Conservation (phyloP, 1,139 yeast species). For the Candida glucosophila region DNA sequence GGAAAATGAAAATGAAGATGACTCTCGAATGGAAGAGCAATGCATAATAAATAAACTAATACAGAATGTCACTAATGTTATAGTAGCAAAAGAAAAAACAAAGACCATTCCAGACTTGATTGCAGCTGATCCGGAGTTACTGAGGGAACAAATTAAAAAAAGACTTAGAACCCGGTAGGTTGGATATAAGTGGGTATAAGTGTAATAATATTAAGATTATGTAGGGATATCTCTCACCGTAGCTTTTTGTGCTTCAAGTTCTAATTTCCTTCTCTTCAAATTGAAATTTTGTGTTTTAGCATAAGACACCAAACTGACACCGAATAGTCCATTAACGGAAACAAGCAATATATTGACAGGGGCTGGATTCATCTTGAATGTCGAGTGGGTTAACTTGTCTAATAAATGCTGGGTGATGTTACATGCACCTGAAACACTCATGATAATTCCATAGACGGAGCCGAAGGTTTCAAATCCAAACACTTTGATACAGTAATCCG, state of each 20-base stretch:
- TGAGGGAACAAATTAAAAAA: slow-evolving; percentile 13
- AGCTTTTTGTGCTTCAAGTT: slow-evolving; percentile 57
- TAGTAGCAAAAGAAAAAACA: too few species aligned
- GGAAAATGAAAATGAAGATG: too few species aligned
- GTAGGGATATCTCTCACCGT: slow-evolving; percentile 40
- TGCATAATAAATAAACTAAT: too few species aligned
- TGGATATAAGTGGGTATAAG: too few species aligned
- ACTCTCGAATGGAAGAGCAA: too few species aligned
- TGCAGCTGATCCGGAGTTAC: slow-evolving; percentile 25
- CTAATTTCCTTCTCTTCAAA: slow-evolving; percentile 45
- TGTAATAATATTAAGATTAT: too few species aligned
- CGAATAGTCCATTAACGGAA: slow-evolving; percentile 19
- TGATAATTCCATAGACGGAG: slow-evolving; percentile 37
- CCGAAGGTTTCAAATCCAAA: slow-evolving; percentile 44
- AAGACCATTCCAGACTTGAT: slow-evolving; percentile 21
- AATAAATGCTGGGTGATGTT: slow-evolving; percentile 30
- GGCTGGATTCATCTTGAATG: slow-evolving; percentile 33
- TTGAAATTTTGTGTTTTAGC: slow-evolving; percentile 46
- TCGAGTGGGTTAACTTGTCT: slow-evolving; percentile 31
- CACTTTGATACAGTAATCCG: slow-evolving; percentile 40
- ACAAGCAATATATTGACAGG: slow-evolving; percentile 30
- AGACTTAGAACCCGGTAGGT: too few species aligned
- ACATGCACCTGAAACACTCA: slow-evolving; percentile 31
- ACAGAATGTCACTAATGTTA: too few species aligned
- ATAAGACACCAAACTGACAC: slow-evolving; percentile 37